Conservation (phyloP, 2,329 filamentous ascomycete species). For the Ceratocystis alfenasii region DNA sequence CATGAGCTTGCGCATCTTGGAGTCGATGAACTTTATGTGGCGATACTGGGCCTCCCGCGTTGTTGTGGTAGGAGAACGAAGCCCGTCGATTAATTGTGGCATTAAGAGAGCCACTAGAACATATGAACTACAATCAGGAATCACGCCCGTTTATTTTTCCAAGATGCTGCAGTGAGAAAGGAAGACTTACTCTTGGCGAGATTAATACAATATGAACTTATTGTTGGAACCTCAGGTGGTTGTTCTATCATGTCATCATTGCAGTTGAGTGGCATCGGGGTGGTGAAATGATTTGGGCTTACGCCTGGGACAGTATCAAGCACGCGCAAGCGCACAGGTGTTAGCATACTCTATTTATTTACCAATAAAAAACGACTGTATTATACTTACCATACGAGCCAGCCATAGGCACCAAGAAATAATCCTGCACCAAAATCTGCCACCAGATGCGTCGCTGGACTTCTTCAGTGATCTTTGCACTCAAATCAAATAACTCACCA, state of each 20-base stretch:
- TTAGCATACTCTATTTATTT: background rate
- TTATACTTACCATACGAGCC: conserved; percentile 17
- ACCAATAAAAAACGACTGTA: background rate
- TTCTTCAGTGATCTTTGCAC: conserved; percentile 13
- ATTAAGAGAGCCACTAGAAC: conserved; percentile 20
- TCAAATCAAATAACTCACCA: background rate
- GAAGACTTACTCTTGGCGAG: conserved; percentile 19
- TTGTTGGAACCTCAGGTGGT: conserved; percentile 17
- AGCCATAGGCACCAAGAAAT: conserved; percentile 22
- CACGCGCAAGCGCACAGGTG: background rate
- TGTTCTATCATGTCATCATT: conserved; percentile 20
- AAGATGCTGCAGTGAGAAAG: background rate
- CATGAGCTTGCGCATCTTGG: conserved; percentile 17
- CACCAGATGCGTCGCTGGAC: conserved; percentile 20
- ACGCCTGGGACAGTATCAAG: conserved; percentile 9
- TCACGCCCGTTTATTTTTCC: background rate
- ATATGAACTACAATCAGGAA: background rate
- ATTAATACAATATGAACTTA: conserved; percentile 21
- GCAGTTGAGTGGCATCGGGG: conserved; percentile 21
- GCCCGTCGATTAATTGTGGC: conserved; percentile 19
- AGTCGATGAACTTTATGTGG: conserved; percentile 15
- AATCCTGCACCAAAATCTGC: conserved; percentile 21
- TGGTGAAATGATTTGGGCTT: conserved; percentile 20
- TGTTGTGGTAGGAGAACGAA: conserved; percentile 14
- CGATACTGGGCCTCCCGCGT: conserved; percentile 19